Percentiles rank a stretch among this genome's conserved stretches.
These are phyloP conservation scores for Coniochaeta pulveracea DNA, from an alignment of 2,329 filamentous ascomycete genomes.

Conservation along the genomic window DNA sequence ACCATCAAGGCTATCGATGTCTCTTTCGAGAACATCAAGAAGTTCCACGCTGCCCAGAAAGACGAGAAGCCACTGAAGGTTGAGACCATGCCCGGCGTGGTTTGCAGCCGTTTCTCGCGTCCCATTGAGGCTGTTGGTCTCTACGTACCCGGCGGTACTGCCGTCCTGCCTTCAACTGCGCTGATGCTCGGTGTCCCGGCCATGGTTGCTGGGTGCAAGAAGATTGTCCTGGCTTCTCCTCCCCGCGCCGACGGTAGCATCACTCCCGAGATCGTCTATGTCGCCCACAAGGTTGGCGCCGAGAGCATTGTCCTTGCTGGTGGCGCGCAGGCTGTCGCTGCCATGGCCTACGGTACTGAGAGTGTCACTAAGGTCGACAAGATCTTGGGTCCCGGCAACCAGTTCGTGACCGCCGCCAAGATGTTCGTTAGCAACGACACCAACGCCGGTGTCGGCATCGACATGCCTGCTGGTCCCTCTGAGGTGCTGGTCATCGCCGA, in stretches of 20 bases:
- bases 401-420: conserved; percentile 97
- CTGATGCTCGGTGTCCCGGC: conserved; percentile 97
- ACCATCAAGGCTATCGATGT: conserved; percentile 87
- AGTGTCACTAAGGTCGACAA: conserved; percentile 95
- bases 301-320: conserved; percentile 93
- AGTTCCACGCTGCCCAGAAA: conserved; percentile 86
- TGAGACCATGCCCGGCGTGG: conserved; percentile 95
- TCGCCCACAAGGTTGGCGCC: conserved; percentile 91
- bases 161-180: conserved; percentile 91
- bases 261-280: conserved; percentile 95
- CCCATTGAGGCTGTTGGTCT: conserved; percentile 94
- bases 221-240: conserved; percentile 86
- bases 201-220: conserved; percentile 93
- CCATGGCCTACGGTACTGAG: conserved; percentile 95
- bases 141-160: conserved; percentile 92
- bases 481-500: conserved; percentile 96
- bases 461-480: conserved; percentile 95
- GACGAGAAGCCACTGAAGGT: conserved; percentile 73
- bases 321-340: conserved; percentile 89
- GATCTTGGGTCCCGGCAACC: conserved; percentile 93
- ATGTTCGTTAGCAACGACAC: conserved; percentile 98
- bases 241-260: conserved; percentile 81
- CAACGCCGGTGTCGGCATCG: conserved; percentile 86
- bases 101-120: conserved; percentile 85
- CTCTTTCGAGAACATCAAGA: conserved; percentile 87